Conservation (phyloP, 192 early-diverging fungal species). For the Haplosporangium gracile region DNA sequence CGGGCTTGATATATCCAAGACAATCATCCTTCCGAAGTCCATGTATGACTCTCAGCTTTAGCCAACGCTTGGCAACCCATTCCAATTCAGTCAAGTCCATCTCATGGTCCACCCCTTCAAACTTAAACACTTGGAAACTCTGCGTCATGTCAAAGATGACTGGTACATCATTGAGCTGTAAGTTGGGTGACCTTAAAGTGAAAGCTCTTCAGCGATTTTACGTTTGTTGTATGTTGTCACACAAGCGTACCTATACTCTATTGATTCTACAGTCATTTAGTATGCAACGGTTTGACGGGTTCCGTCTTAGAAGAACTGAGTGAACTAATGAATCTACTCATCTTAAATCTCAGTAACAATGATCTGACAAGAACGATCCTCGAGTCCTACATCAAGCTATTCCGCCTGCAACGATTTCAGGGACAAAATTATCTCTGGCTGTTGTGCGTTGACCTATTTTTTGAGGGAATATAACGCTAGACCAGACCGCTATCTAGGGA, state of each 20-base stretch:
- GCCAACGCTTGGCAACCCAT: neutral
- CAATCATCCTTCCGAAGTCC: neutral
- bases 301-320: conserved; percentile 23
- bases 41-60: neutral
- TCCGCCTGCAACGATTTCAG: conserved; percentile 24
- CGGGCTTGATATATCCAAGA: neutral
- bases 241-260: neutral
- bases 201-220: neutral
- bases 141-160: conserved; percentile 14
- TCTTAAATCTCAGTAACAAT: conserved; percentile 41
- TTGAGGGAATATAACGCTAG: neutral
- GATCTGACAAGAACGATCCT: conserved; percentile 33
- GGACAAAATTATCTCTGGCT: neutral
- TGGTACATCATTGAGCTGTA: conserved; percentile 51
- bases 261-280: conserved; percentile 22
- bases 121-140: neutral
- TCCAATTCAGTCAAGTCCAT: neutral
- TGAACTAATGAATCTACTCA: conserved; percentile 25
- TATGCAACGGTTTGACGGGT: conserved; percentile 34
- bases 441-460: neutral
- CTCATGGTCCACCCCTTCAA: neutral
- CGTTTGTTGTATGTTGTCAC: neutral
- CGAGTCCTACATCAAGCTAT: conserved; percentile 31
- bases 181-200: neutral
- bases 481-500: conserved; percentile 4